Base-by-base conservation (phyloP, 1,284 basidiomycete species). In the Ganoderma leucocontextum region DNA sequence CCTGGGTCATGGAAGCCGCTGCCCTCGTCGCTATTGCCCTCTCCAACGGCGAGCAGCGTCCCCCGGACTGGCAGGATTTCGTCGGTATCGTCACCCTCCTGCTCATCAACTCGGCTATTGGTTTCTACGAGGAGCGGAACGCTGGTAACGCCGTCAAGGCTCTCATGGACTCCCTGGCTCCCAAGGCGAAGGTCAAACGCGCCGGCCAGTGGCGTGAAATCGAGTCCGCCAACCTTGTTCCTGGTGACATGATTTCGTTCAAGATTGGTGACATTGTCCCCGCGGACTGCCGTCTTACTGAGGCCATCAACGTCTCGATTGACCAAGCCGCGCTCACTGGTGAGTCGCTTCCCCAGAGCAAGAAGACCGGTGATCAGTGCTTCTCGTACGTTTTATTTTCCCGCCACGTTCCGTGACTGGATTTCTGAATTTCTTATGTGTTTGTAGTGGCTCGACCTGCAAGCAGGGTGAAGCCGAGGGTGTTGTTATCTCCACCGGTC, bases 1-100 rank as follows among this genome's bases (percentile, higher is more conserved):
- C 96, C 52, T 99, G 97, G 96, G 97, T 99, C 84, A 99, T 99
- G 97, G 97, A 99, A 83, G 96, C 94, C 75, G 97, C 97, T 66
- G 96, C 97, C 62, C 86, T 98, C 62, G 97, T 99, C 80, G 96
- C 97, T 70, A 98, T 98, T 80, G 97, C 90, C 59, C 90, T 99
- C 52, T 98, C 97, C 72, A 99, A 99, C 83, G 96, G 97, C 83
- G 91, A 90, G 75, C 85, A 87, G 72, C 85, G 86, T 73, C 89
- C 97, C 60, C 97, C 97, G 55, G 96, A 99, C 80, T 98, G 97
- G 97, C 87, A 93, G 80, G 96, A 99, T 86, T 99, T 99, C 84
- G 89, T 95, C 82, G 97, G 96, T 90, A 99, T 99, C 84, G 85
- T 98, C 76, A 85, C 96, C 67, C 89, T 99, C 25, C 85, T 99